Evolutionary conservation across 1,284 basidiomycete genomes (phyloP).

Genomic region (Malassezia yamatoensis): DNA sequence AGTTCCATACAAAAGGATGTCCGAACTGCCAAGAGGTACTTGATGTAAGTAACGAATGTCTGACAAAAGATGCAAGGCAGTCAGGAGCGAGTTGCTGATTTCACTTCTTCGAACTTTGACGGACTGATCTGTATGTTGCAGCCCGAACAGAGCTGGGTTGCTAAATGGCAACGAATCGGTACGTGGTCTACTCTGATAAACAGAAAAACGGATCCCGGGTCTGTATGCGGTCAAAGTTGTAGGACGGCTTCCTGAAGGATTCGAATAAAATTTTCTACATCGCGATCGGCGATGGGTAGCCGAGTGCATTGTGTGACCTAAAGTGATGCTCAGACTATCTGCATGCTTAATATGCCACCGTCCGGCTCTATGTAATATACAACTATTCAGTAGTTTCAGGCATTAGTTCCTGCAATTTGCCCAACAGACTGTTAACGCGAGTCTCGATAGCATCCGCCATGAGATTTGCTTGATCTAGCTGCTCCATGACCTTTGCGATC

Average conservation of each 20-base stretch:
- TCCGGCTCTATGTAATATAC: conserved; percentile 12
- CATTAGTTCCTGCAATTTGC: conserved; percentile 16
- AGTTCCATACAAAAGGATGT: conserved; percentile 77
- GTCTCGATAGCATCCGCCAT: conserved; percentile 26
- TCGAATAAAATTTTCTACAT: conserved; percentile 1
- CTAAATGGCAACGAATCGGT: conserved; percentile 49
- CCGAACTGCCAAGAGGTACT: conserved; percentile 95
- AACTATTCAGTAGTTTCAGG: conserved; percentile 1
- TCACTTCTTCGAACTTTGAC: conserved; percentile 89
- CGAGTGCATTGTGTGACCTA: background rate
- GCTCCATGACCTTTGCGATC: conserved; percentile 18
- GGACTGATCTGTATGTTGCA: conserved; percentile 81
- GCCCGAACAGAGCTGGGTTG: conserved; percentile 87
- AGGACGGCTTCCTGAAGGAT: conserved; percentile 33
- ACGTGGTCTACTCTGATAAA: conserved; percentile 7
- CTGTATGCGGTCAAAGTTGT: conserved; percentile 46
- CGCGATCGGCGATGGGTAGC: background rate
- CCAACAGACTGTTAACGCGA: conserved; percentile 22
- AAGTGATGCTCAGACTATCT: too few relatives aligned
- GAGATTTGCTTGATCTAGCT: conserved; percentile 20
- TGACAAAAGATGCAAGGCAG: conserved; percentile 69
- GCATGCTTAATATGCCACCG: too few relatives aligned
- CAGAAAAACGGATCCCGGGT: conserved; percentile 44
- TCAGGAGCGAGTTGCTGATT: conserved; percentile 68
- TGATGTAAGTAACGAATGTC: conserved; percentile 56